Evolutionary conservation across 345 rosid species (phyloP).

Genomic region (Pelargonium nanum): DNA sequence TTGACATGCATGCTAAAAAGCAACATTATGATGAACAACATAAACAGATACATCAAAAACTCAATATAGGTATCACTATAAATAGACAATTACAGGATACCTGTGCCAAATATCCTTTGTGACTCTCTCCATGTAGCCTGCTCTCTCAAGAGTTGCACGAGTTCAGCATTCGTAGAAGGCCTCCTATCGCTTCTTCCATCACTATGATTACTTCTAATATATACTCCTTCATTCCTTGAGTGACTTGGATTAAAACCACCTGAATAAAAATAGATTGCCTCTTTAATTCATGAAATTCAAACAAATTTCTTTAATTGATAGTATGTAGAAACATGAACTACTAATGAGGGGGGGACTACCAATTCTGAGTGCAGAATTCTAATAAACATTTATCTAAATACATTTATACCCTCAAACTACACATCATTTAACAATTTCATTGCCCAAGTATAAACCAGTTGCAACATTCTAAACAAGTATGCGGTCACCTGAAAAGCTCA

Average conservation of each 20-base stretch:
- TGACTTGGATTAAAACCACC: background rate
- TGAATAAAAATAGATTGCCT: background rate
- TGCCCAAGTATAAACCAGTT: background rate
- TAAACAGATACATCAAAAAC: background rate
- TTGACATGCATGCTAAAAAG: background rate
- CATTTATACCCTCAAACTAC: too few species aligned
- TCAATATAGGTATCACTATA: background rate
- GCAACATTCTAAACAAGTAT: background rate
- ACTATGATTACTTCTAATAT: background rate
- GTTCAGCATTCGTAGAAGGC: slow-evolving; percentile 14
- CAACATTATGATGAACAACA: background rate
- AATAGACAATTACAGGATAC: background rate
- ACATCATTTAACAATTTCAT: background rate
- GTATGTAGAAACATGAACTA: background rate
- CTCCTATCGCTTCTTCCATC: slow-evolving; percentile 1
- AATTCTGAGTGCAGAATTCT: background rate
- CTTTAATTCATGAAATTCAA: background rate
- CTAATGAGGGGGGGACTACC: background rate
- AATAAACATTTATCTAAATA: background rate
- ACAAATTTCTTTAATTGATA: background rate
- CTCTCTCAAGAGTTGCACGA: slow-evolving; percentile 17
- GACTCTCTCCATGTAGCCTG: slow-evolving; percentile 12
- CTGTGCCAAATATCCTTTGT: background rate
- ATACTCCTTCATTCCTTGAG: slow-evolving; percentile 4
- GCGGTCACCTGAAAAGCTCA: background rate